Evolutionary conservation across 1,284 basidiomycete genomes (phyloP).

Genomic region (Sparassis latifolia): DNA sequence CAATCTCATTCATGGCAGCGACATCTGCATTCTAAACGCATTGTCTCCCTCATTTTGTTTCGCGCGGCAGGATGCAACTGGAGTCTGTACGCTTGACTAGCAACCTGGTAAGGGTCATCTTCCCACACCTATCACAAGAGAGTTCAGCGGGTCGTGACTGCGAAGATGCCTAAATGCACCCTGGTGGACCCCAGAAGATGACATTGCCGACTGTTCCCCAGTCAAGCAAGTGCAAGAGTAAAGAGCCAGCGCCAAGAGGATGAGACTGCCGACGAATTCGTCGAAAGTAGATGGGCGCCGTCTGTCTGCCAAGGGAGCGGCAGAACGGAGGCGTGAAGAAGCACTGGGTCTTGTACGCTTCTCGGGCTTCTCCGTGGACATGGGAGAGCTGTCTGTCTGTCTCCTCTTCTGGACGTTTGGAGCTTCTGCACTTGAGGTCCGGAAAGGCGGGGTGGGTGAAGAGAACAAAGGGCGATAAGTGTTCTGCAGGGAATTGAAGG

Average conservation of each 20-base stretch:
- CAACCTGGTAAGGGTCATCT: constrained; percentile 75
- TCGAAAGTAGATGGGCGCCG: constrained; percentile 54
- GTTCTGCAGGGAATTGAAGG: constrained; percentile 21
- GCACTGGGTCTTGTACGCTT: constrained; percentile 25
- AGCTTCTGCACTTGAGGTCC: constrained; percentile 11
- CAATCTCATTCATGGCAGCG: too few relatives aligned
- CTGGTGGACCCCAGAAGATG: constrained; percentile 74
- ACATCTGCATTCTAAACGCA: too few relatives aligned
- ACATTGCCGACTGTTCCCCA: constrained; percentile 50
- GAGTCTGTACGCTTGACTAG: constrained; percentile 56
- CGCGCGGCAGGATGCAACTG: constrained; percentile 69
- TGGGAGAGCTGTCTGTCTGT: constrained; percentile 11
- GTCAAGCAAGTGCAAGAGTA: constrained; percentile 45
- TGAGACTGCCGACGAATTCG: constrained; percentile 66
- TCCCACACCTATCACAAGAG: constrained; percentile 47
- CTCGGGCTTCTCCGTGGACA: constrained; percentile 11
- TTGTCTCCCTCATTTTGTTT: constrained; percentile 57
- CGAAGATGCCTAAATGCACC: constrained; percentile 29
- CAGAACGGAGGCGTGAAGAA: constrained; percentile 25
- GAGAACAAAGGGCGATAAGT: background rate
- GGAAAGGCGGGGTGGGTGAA: constrained; percentile 3
- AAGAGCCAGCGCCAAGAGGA: constrained; percentile 44
- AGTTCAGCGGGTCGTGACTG: background rate
- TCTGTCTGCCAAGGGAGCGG: constrained; percentile 58
- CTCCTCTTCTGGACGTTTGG: constrained; percentile 24